Percentiles rank a stretch among this genome's conserved stretches.
Conservation (phyloP, 108 stramenopile species). For the Craspedostauros australis region DNA sequence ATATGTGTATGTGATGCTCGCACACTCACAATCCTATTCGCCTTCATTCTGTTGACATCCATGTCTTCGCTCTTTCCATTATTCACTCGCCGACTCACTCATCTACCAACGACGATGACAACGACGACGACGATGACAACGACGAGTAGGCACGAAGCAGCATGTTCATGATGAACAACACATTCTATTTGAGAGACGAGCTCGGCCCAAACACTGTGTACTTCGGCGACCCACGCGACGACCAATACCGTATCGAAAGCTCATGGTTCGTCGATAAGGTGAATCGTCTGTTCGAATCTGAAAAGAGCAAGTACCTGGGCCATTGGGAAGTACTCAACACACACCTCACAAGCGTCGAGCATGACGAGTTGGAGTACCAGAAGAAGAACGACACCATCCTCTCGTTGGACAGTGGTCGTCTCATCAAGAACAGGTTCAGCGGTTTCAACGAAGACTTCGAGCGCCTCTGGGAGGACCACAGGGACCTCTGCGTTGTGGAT, state of each 20-base stretch:
- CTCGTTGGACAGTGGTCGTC: slow-evolving; percentile 69
- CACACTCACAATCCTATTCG: too few species aligned
- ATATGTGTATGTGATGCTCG: too few species aligned
- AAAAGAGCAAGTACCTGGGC: slow-evolving; percentile 66
- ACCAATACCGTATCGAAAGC: slow-evolving; percentile 55
- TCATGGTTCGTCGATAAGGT: slow-evolving; percentile 78
- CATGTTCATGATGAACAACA: slow-evolving; percentile 88
- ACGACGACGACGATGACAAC: slow-evolving; percentile 11
- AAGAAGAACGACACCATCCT: slow-evolving; percentile 57
- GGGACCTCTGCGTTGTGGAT: slow-evolving; percentile 62
- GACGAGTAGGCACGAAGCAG: slow-evolving; percentile 47
- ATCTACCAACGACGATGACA: too few species aligned
- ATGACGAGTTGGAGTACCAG: slow-evolving; percentile 61
- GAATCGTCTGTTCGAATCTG: slow-evolving; percentile 61
- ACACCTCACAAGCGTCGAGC: slow-evolving; percentile 65
- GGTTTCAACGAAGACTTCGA: slow-evolving; percentile 85
- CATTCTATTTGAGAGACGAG: slow-evolving; percentile 65
- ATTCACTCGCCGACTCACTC: too few species aligned
- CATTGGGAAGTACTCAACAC: slow-evolving; percentile 70
- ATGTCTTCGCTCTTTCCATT: too few species aligned
- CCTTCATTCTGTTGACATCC: too few species aligned
- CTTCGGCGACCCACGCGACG: slow-evolving; percentile 5
- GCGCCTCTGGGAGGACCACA: slow-evolving; percentile 54
- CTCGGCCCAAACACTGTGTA: slow-evolving; percentile 35
- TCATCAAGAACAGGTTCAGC: slow-evolving; percentile 77